Base-by-base conservation (phyloP, 177 flowering plant genomes). In the Vitis hybrid region DNA sequence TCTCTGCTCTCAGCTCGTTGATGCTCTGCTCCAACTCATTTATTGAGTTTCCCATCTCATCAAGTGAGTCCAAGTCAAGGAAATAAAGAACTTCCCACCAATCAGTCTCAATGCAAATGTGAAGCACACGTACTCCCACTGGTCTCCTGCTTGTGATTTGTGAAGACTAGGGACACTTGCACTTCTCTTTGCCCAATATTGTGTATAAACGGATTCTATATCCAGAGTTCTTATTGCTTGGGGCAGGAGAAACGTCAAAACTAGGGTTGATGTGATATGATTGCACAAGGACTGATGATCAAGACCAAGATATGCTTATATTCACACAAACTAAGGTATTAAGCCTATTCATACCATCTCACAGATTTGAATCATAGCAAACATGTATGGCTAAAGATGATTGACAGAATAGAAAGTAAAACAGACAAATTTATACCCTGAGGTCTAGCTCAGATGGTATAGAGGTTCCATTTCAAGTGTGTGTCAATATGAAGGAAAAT, bases 1-100 rank as follows among this genome's bases (percentile, higher is more conserved):
- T 84, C 70, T 84, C 85, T 30, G 81, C 68, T 74, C 70, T 80
- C 10, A 84, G 77, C 9, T 84, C 83, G 21, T 78, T 76, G 73
- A 84, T 84, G 75, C 81, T 82, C 62, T 82, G 81, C 79, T 84
- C 88, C 77, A 84, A 63, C 62, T 84, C 86, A 50, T 80, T 72
- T 56, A 84, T 78, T 48, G 80, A 79, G 61, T 39, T 57, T 64
- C 85, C 87, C 87, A 84, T 84, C 32, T 80, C 88, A 79, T 84
- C 88, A 66, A 84, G 88, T 82, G 76, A 62, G 56, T 64, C 23
- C 58, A 14, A 72, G 83, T 82, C 57, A 79, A 79, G 74, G 67
- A 81, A 79, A 64, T 48, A 23, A 62, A 56, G 13, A 34, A 51
- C 6, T 45, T 1, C 32, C n/a, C 11, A 50, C 12, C 11, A 18